phyloP scores from a whole-genome alignment of 352 stramenopile species.

The Pythium dissimile region DNA sequence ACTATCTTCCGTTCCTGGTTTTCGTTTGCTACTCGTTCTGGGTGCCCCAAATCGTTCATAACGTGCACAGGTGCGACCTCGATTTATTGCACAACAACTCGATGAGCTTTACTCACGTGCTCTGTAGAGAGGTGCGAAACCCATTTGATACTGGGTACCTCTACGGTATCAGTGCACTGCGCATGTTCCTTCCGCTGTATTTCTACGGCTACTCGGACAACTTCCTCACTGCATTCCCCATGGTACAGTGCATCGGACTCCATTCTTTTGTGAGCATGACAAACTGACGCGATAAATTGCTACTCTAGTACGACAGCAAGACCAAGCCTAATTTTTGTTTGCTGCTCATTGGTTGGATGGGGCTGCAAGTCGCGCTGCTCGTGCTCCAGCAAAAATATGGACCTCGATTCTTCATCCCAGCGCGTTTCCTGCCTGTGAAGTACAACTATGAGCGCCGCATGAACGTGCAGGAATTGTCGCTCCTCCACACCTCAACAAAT shows the following conservation, averaged over 20 bases:
- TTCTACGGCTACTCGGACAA: constrained; percentile 93
- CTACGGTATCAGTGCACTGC: constrained; percentile 92
- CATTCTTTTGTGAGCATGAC: not conserved
- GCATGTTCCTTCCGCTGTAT: constrained; percentile 95
- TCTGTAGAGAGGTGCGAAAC: constrained; percentile 87
- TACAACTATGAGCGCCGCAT: constrained; percentile 96
- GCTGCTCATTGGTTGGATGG: constrained; percentile 88
- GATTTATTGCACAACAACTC: too few species aligned
- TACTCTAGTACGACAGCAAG: constrained; percentile 65
- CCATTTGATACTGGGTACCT: constrained; percentile 94
- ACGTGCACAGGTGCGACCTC: constrained; percentile 86
- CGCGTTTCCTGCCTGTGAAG: constrained; percentile 94
- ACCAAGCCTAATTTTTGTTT: constrained; percentile 64
- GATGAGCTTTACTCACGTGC: too few species aligned
- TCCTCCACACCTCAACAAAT: constrained; percentile 48
- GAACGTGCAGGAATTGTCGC: constrained; percentile 55
- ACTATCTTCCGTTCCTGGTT: constrained; percentile 86
- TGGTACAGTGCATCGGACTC: constrained; percentile 36
- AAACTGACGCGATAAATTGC: not conserved
- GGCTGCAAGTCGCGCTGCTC: constrained; percentile 90
- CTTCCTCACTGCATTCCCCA: constrained; percentile 87
- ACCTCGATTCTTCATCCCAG: constrained; percentile 94
- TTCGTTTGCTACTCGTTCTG: constrained; percentile 97
- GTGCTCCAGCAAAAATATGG: constrained; percentile 91
- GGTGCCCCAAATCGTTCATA: constrained; percentile 97